These are phyloP conservation scores for Populus tremula DNA, from an alignment of 345 rosid species.

Conservation along the genomic window DNA sequence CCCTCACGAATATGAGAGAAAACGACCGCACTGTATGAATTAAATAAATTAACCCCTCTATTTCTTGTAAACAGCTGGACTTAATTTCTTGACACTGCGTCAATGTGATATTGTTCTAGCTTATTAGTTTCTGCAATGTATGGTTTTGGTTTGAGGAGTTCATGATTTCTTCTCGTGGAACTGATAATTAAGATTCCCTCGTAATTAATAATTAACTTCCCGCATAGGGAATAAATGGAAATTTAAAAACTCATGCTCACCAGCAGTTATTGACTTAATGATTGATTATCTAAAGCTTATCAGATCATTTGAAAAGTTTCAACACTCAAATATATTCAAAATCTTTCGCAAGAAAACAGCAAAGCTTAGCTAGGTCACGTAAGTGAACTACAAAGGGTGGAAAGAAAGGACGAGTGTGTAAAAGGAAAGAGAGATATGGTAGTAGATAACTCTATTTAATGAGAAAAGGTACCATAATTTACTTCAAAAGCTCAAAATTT, in stretches of 20 bases:
- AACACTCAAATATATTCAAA: not conserved
- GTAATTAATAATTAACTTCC: too few relatives aligned
- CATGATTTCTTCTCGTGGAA: not conserved
- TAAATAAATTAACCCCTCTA: too few relatives aligned
- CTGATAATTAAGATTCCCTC: not conserved
- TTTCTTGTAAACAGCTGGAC: too few relatives aligned
- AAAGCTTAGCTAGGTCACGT: not conserved
- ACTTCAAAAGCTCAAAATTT: conserved; percentile 32
- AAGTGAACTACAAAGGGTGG: not conserved
- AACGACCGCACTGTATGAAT: too few relatives aligned
- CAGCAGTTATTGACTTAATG: not conserved
- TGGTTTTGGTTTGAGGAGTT: too few relatives aligned
- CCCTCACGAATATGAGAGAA: too few relatives aligned
- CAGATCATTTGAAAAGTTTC: not conserved
- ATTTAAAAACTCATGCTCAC: not conserved
- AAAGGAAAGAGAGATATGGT: not conserved
- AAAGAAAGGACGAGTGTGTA: conserved; percentile 16
- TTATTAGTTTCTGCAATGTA: not conserved
- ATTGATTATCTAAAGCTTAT: not conserved
- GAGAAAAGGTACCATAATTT: not conserved
- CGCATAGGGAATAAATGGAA: not conserved
- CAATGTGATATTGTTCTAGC: too few relatives aligned
- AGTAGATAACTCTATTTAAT: not conserved
- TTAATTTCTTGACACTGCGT: too few relatives aligned
- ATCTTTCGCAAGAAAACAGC: not conserved